phyloP scores from a whole-genome alignment of 2,329 filamentous ascomycete genomes.

The Alternaria brassicicola region DNA sequence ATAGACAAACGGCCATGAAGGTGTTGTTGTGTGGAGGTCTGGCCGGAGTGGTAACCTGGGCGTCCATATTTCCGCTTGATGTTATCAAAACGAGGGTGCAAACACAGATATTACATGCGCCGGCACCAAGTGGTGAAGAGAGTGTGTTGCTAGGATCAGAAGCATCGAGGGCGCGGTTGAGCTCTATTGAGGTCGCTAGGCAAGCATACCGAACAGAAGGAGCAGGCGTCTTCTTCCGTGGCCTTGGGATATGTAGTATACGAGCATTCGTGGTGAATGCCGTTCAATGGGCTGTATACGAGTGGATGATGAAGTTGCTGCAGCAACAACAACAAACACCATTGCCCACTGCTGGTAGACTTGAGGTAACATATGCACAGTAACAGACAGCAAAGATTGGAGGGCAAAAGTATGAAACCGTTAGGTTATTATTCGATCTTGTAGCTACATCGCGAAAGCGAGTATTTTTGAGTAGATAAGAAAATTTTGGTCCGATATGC shows the following conservation, averaged over 20 bases:
- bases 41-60: conserved; percentile 88
- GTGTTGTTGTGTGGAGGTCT: conserved; percentile 83
- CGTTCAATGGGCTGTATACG: conserved; percentile 89
- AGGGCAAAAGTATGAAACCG: neutral
- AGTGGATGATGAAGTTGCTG: conserved; percentile 73
- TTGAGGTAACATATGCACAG: neutral
- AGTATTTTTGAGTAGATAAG: conserved; percentile 45
- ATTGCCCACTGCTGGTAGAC: neutral
- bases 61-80: conserved; percentile 87
- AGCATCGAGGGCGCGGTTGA: conserved; percentile 46
- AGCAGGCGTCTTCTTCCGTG: conserved; percentile 78
- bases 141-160: conserved; percentile 27
- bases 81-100: conserved; percentile 94
- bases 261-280: conserved; percentile 93
- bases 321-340: conserved; percentile 19
- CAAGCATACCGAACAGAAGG: conserved; percentile 74
- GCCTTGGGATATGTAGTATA: conserved; percentile 79
- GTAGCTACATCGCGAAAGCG: conserved; percentile 19
- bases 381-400: neutral
- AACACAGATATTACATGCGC: conserved; percentile 60
- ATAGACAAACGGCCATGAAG: conserved; percentile 62
- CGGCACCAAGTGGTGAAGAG: conserved; percentile 20
- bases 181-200: conserved; percentile 68
- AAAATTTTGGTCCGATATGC: conserved; percentile 36
- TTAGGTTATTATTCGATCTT: conserved; percentile 5